These are phyloP conservation scores for Endotrypanum monterogeii DNA, from an alignment of 208 protist genomes.

Conservation along the genomic window DNA sequence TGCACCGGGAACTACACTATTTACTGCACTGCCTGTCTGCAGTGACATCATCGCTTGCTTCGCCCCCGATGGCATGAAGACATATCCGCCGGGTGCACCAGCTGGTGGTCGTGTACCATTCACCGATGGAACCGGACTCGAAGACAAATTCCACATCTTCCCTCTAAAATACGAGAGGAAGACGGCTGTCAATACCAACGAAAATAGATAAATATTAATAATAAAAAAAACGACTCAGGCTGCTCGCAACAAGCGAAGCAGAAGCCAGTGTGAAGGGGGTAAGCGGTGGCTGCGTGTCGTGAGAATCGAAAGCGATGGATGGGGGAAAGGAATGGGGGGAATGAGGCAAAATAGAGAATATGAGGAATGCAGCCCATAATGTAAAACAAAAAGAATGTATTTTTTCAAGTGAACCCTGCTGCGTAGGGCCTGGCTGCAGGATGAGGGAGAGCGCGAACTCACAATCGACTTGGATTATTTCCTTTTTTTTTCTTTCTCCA, in stretches of 20 bases:
- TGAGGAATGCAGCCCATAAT: neutral
- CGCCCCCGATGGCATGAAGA: slow-evolving; percentile 37
- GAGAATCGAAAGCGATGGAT: too few relatives aligned
- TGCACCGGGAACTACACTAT: slow-evolving; percentile 37
- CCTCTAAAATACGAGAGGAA: neutral
- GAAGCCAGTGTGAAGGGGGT: neutral
- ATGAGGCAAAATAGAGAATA: neutral
- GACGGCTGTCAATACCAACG: slow-evolving; percentile 6
- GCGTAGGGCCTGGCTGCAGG: too few relatives aligned
- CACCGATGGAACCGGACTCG: slow-evolving; percentile 34
- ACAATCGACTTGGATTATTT: too few relatives aligned
- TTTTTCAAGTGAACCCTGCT: neutral
- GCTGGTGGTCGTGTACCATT: slow-evolving; percentile 25
- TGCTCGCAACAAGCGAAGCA: slow-evolving; percentile 3
- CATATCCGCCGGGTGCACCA: slow-evolving; percentile 35
- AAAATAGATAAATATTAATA: slow-evolving; percentile 3
- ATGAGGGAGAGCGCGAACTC: neutral
- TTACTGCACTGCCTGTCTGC: slow-evolving; percentile 16
- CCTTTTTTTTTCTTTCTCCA: neutral
- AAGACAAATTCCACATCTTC: slow-evolving; percentile 48
- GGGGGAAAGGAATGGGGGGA: neutral
- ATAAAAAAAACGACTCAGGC: neutral
- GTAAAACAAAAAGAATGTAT: neutral
- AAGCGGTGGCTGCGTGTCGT: neutral
- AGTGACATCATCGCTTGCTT: slow-evolving; percentile 40